Base-by-base conservation (phyloP, 768 basidiomycete species). In the Leccinum longicurvipes region DNA sequence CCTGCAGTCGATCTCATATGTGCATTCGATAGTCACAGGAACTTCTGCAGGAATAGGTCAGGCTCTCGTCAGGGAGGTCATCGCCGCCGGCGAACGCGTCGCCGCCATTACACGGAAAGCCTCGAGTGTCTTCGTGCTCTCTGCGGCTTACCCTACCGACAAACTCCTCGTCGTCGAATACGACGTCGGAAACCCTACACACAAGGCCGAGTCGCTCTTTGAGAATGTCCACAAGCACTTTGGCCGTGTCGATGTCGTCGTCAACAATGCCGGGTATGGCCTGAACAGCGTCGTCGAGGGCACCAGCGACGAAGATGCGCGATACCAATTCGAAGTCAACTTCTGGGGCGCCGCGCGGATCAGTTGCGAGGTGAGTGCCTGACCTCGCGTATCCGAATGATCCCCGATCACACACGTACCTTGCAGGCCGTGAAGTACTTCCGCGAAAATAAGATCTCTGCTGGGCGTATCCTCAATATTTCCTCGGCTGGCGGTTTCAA, bases 31-130 rank as follows among this genome's bases (percentile, higher is more conserved):
- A 76, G 80, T 77, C 45, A 78, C 76, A 17, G 78, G 77, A 39
- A 63, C 76, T 4, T 74, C 74, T 1, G 56, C 73, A 1, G 76
- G 77, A 17, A 72, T 79, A 32, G 77, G 78, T 3, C 67, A 68
- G 17, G 53, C 60, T 12, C 61, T 71, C 17, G 67, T 68, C 21
- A 69, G 62, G 21, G 60, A 69, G 1, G 67, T 59, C 10, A 60
- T 71, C 5, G 55, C 57, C 10, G 57, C 55, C 14, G 70, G 69
- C 3, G 70, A 72, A 45, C 62, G 67, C 42, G 64, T 64, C 6
- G 62, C 71, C 5, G 70, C 66, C 10, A 61, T 71, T 24, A 60
- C 67, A 0, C 69, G 63, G 56, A 69, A 63, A 49, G 62, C 63
- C 2, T 60, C 61, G 14, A 47, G 60, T n/a, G 34, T 71, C 25